Conservation (phyloP, 129 eudicot genomes). For the Rutidosis leptorrhynchoides region DNA sequence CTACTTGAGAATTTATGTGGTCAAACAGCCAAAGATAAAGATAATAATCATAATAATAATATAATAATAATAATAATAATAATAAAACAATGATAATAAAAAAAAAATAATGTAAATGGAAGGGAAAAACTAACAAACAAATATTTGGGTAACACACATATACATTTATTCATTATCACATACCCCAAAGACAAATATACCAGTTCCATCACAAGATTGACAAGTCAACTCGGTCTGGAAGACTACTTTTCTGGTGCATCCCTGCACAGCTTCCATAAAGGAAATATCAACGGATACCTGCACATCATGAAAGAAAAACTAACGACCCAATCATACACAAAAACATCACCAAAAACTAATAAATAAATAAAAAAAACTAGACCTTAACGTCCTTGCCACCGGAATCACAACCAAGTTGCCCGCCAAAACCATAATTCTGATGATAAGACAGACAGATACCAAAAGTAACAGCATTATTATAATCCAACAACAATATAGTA, state of each 20-base stretch:
- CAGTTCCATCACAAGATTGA: conserved; percentile 68
- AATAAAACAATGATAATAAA: too few relatives aligned
- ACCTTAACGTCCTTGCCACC: conserved; percentile 83
- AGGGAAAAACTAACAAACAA: too few relatives aligned
- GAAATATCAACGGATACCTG: conserved; percentile 65
- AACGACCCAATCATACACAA: neutral
- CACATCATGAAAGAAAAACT: conserved; percentile 14
- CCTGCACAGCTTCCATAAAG: conserved; percentile 94
- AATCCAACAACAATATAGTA: conserved; percentile 22
- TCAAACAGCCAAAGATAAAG: too few relatives aligned
- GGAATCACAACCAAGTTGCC: conserved; percentile 38
- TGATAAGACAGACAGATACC: conserved; percentile 23
- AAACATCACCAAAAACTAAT: conserved; percentile 10
- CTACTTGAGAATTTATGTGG: conserved; percentile 18
- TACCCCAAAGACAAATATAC: conserved; percentile 81
- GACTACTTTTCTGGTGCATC: conserved; percentile 62
- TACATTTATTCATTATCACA: too few relatives aligned
- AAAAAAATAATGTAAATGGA: too few relatives aligned
- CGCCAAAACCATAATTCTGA: conserved; percentile 60
- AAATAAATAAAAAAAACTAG: neutral
- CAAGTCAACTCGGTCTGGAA: conserved; percentile 64
- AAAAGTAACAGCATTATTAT: conserved; percentile 5
- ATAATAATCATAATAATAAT: too few relatives aligned
- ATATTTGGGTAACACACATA: too few relatives aligned
- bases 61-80: too few relatives aligned